phyloP scores from a whole-genome alignment of 495 filamentous ascomycete species.

The Cladorrhinum samala region DNA sequence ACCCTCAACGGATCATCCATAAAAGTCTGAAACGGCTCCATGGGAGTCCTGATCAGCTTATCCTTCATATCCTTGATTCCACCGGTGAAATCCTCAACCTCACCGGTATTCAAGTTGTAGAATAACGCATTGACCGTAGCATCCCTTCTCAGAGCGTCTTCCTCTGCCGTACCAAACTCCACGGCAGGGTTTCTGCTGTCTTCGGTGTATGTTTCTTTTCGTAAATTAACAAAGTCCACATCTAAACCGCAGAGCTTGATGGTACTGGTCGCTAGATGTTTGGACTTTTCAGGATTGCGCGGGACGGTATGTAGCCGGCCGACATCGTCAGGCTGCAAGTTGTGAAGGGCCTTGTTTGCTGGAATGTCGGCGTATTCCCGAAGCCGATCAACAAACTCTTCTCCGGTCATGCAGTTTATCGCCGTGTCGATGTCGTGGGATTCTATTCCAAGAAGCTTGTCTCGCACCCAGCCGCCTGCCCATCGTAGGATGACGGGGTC shows the following conservation, averaged over 20 bases:
- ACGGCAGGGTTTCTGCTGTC: conserved; percentile 86
- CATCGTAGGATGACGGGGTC: conserved; percentile 68
- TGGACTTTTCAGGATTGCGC: conserved; percentile 93
- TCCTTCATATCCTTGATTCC: conserved; percentile 70
- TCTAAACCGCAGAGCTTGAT: conserved; percentile 81
- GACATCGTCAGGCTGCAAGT: conserved; percentile 48
- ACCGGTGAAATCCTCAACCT: conserved; percentile 79
- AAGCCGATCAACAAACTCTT: conserved; percentile 66
- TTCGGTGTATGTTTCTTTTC: conserved; percentile 82
- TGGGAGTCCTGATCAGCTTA: conserved; percentile 72
- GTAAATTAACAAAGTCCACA: conserved; percentile 88
- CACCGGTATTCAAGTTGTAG: conserved; percentile 75
- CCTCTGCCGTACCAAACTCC: conserved; percentile 86
- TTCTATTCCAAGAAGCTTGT: conserved; percentile 76
- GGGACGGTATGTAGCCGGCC: conserved; percentile 70
- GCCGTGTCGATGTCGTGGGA: conserved; percentile 94
- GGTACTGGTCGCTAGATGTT: conserved; percentile 91
- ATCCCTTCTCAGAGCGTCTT: conserved; percentile 86
- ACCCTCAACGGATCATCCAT: conserved; percentile 89
- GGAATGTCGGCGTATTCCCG: conserved; percentile 45
- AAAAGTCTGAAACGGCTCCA: conserved; percentile 89
- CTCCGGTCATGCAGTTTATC: conserved; percentile 92
- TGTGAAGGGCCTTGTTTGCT: conserved; percentile 35
- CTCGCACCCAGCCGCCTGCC: conserved; percentile 97
- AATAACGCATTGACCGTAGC: conserved; percentile 95